Evolutionary conservation across 225 moss, liverwort and hornwort species (phyloP).

Genomic region (Marchantia paleacea): DNA sequence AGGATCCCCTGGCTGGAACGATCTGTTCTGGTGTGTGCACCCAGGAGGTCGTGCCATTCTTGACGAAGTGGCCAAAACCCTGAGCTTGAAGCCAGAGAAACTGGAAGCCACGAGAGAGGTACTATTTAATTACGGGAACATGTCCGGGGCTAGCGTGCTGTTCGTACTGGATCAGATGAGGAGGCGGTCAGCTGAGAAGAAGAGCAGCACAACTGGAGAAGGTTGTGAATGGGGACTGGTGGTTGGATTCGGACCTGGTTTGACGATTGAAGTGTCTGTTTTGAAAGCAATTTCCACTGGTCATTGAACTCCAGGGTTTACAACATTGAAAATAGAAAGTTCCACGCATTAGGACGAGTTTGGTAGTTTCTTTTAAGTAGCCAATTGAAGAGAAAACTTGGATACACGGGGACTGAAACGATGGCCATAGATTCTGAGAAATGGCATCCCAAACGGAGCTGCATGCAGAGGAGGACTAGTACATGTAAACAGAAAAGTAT

Average conservation of each 20-base stretch:
- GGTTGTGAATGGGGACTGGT: neutral
- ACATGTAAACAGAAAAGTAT: no score
- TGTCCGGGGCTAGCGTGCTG: no score
- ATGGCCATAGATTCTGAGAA: no score
- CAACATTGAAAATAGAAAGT: no score
- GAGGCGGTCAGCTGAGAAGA: slow-evolving; percentile 1
- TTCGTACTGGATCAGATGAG: neutral
- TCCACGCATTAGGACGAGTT: no score
- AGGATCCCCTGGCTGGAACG: slow-evolving; percentile 4
- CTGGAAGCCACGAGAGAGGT: neutral
- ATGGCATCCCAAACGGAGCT: no score
- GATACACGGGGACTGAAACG: no score
- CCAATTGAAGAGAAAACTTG: no score
- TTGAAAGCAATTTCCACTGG: neutral
- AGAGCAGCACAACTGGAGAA: slow-evolving; percentile 2
- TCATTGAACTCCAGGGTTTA: no score
- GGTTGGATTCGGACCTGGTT: slow-evolving; percentile 4
- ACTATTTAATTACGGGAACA: neutral
- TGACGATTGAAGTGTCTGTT: neutral
- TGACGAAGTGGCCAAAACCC: slow-evolving; percentile 1
- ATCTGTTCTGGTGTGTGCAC: slow-evolving; percentile 25
- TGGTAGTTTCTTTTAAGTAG: no score
- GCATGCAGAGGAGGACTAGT: no score
- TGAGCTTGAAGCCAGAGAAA: slow-evolving; percentile 40
- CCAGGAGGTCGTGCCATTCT: slow-evolving; percentile 14